Evolutionary conservation across 768 basidiomycete genomes (phyloP), one percentile per base, ranked within the genome.

Genomic region (Boletus subcaerulescens): DNA sequence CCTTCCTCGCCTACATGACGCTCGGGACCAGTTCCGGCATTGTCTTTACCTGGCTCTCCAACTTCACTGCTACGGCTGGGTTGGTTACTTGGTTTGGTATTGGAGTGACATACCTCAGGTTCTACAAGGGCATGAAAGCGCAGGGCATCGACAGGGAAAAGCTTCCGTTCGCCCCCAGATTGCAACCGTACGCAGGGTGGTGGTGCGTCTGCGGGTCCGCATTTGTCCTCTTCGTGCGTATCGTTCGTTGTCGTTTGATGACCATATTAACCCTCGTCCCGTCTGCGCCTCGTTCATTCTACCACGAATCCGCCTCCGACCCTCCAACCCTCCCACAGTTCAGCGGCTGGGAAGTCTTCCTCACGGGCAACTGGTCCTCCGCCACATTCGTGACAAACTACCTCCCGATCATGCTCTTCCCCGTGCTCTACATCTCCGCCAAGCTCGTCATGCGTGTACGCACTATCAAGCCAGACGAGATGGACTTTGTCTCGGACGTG

Each of bases 101-200:
- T 62, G 60, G 66, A 0, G 50, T 81, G 40, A 77, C 77, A 1
- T 81, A 80, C 63, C 60, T 81, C 46, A 71, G 77, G 40, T 81
- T 81, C 65, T 68, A 66, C 59, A 67, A 73, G 4, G 84, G 82
- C 17, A 55, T 78, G 61, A 71, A 72, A 45, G 68, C 60, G 0
- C 85, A 85, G 48, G 82, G 82, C 0, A 68, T 83, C 50, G 73
- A 77, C 59, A 74, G 81, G 36, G 54, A 38, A 4, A 72, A 65
- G 1, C 74, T 86, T 5, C 83, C 84, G 2, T 85, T 75, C 63
- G 49, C 58, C 0, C 66, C 77, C 0, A 48, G 56, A 3, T 43
- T 83, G 0, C 77, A 78, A 55, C 79, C 78, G 0, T 79, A 64
- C 41, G 73, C 71, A 0, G 74, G 66, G 9, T 80, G 73, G 71